phyloP scores from a whole-genome alignment of 441 rosid genomes.

The Hura crepitans region DNA sequence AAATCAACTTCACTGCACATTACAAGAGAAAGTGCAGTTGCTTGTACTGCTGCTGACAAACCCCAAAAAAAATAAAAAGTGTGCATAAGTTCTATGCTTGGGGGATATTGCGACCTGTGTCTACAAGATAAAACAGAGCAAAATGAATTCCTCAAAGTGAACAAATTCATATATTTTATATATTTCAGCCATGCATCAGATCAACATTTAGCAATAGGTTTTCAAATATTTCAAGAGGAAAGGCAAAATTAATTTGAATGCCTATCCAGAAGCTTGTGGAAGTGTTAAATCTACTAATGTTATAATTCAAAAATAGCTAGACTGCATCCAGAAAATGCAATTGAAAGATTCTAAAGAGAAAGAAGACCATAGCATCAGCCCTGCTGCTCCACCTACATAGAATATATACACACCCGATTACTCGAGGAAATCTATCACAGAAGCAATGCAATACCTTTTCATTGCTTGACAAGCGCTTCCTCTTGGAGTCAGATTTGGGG shows the following conservation, averaged over 20 bases:
- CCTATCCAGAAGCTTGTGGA: no score
- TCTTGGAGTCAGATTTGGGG: conserved; percentile 54
- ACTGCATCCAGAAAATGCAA: background rate
- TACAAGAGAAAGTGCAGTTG: background rate
- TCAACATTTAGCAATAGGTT: background rate
- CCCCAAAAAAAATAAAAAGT: background rate
- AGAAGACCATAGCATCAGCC: background rate
- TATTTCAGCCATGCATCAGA: background rate
- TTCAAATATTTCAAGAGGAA: background rate
- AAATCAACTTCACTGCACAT: background rate
- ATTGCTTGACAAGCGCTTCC: conserved; percentile 49
- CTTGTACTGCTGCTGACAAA: background rate
- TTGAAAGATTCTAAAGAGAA: background rate
- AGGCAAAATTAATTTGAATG: no score
- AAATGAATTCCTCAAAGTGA: background rate
- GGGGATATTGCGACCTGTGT: background rate
- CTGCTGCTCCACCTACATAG: background rate
- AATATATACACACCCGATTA: background rate
- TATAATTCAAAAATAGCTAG: background rate
- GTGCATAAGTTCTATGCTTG: background rate
- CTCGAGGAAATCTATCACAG: background rate
- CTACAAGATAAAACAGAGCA: background rate
- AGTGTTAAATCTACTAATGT: background rate
- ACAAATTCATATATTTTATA: background rate
- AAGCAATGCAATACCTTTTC: conserved; percentile 41